These are phyloP conservation scores for Kodamaea derodonti DNA, from an alignment of 1,139 yeast genomes.

Conservation along the genomic window DNA sequence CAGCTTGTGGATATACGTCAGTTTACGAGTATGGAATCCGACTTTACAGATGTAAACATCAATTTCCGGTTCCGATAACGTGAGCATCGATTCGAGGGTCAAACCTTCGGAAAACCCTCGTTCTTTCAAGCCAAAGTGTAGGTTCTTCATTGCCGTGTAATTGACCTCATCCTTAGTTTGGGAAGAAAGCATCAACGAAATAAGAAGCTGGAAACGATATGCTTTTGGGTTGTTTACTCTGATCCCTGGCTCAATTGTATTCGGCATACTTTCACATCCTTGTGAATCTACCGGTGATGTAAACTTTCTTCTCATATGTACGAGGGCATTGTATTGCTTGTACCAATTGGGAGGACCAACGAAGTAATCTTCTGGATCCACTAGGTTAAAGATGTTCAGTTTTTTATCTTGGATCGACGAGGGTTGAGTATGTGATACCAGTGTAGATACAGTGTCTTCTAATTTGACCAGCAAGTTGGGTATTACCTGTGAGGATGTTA, in stretches of 20 bases:
- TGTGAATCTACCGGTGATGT: slow-evolving; percentile 82
- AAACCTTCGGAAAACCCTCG: slow-evolving; percentile 30
- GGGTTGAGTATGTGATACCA: too few species aligned
- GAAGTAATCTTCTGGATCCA: slow-evolving; percentile 6
- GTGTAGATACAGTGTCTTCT: too few species aligned
- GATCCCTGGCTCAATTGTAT: slow-evolving; percentile 33
- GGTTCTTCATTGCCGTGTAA: slow-evolving; percentile 61
- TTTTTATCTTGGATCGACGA: not conserved
- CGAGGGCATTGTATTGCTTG: slow-evolving; percentile 57
- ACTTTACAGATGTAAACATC: slow-evolving; percentile 71
- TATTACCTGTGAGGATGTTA: too few species aligned
- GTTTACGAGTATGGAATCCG: slow-evolving; percentile 83
- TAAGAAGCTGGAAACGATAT: slow-evolving; percentile 69
- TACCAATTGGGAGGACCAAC: slow-evolving; percentile 45
- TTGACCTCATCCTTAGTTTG: slow-evolving; percentile 92
- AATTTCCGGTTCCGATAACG: slow-evolving; percentile 52
- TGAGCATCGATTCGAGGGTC: slow-evolving; percentile 30
- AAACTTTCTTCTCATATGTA: slow-evolving; percentile 59
- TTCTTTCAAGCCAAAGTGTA: slow-evolving; percentile 44
- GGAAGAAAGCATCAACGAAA: slow-evolving; percentile 82
- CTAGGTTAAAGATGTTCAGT: slow-evolving; percentile 10
- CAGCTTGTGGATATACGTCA: slow-evolving; percentile 62
- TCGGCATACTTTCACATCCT: slow-evolving; percentile 81
- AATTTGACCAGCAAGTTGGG: too few species aligned
- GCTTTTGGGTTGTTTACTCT: slow-evolving; percentile 29